Conservation (phyloP, 148 eudicot species). For the Rhododendron simsii region DNA sequence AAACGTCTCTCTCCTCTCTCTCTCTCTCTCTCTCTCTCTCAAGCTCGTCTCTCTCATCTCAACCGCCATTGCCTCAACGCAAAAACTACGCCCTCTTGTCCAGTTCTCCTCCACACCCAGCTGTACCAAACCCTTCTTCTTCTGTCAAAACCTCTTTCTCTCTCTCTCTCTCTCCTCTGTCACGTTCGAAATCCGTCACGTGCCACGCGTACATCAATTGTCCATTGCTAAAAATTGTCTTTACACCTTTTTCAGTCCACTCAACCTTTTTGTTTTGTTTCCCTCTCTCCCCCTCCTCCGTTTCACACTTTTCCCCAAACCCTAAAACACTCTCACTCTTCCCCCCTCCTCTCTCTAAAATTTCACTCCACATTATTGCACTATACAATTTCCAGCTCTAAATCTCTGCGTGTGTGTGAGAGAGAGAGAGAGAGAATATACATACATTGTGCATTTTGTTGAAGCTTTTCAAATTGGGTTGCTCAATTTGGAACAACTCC, state of each 20-base stretch:
- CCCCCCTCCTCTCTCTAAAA: background rate
- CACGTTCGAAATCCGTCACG: background rate
- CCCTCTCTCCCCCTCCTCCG: background rate
- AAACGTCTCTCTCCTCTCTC: background rate
- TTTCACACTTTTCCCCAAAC: conserved; percentile 5
- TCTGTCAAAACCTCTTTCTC: background rate
- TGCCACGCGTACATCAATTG: background rate
- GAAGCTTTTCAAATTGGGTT: background rate
- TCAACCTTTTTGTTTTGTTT: background rate
- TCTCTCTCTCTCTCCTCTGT: background rate
- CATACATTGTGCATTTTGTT: background rate
- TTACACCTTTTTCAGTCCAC: background rate
- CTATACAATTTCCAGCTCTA: background rate
- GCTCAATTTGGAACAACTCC: background rate
- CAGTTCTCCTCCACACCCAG: background rate
- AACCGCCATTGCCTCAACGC: background rate
- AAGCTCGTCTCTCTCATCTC: background rate
- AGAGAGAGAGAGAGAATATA: background rate
- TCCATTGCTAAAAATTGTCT: background rate
- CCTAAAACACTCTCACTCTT: conserved; percentile 5
- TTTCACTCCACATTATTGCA: background rate
- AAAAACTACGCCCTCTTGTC: background rate
- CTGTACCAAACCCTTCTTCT: background rate
- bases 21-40: background rate
- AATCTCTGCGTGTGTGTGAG: background rate